Base-by-base conservation (phyloP, 148 eudicot species). In the Rhododendron ferrugineum region DNA sequence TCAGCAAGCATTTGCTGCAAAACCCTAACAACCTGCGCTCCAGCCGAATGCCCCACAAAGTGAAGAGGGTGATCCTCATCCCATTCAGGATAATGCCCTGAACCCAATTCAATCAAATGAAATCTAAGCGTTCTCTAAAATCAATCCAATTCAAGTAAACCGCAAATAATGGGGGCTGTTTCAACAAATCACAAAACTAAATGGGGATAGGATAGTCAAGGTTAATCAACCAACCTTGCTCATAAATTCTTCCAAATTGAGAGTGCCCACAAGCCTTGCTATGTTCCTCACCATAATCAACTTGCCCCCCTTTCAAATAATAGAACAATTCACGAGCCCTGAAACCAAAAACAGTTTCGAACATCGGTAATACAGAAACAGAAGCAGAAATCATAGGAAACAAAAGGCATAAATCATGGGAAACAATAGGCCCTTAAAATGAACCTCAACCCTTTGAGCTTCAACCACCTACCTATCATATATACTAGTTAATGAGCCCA, bases 301-400 rank as follows among this genome's bases (percentile, higher is more conserved):
- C 99, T 82, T 90, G 93, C 77, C 99, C 99, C n/a, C 99, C 99
- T 91, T 96, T 96, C 91, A 96, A 81, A 79, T 95, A 96, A 87
- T 96, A 96, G 90, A 96, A 96, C 90, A 96, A 92, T 88, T 96
- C 98, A 54, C 99, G 88, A 85, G 98, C 99, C 95, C 99, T 96
- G 81, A 85, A 85, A 77, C 66, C 78, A 10, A 54, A 88, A 88
- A 49, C 73, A 86, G 64, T 28, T 85, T 56, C 60, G 34, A 58
- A 23, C 32, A 14, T 73, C 18, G 28, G n/a, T 5, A 52, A 56
- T 13, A 76, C 54, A 80, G 0, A 72, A 16, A 47, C 40, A 80
- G 8, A 78, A 76, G 30, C 30, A 82, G 50, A 88, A 81, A 77
- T 7, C 20, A 54, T 16, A 54, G 58, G 58, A 54, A 54, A 3